Base-by-base conservation (phyloP, 73 alveolate genomes). In the Paramecium tetraurelia region DNA sequence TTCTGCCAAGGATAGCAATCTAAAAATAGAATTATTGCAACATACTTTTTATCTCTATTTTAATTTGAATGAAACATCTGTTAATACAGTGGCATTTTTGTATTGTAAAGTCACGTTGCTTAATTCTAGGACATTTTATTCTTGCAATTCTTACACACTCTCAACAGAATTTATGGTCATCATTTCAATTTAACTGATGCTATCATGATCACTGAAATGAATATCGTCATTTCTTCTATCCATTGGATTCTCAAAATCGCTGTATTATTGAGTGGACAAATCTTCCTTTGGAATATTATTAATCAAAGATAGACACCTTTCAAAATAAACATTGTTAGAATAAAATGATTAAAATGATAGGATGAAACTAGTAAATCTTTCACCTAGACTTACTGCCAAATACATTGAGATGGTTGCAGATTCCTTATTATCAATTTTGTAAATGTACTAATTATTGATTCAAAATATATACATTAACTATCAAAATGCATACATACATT, bases 1-100 rank as follows among this genome's bases (percentile, higher is more conserved):
- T 97, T 90, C 99, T 95, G 0, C 99, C 99, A 24, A 97, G 97
- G 53, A 97, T 93, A 2, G 99, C 99, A 2, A 97, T 90, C 92
- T 96, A 3, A 12, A 29, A 75, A 12, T 27, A 35, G 29, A 36
- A 12, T 12, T 12, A 48, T 12, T 12, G 2, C 1, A 41, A 33
- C n/a, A 35, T 44, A 80, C 70, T 18, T 80, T 80, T 48, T 80
- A 80, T 80, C 72, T 35, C 22, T 80, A 24, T 22, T 40, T 22
- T 22, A 44, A 22, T 20, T 41, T 80, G 21, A 80, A 48, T 41
- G 90, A 44, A 2, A 80, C 11, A 48, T 80, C 46, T 12, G 21
- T 43, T 20, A 80, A 20, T 20, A 80, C 46, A 20, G 22, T 9
- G 3, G 46, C 71, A 41, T 80, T 46, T 80, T 43, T 29, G 31